A percentile compares a stretch with the other conserved stretches of the same genome.
phyloP scores from a whole-genome alignment of 768 basidiomycete species.

The Boletus tomentosulus region DNA sequence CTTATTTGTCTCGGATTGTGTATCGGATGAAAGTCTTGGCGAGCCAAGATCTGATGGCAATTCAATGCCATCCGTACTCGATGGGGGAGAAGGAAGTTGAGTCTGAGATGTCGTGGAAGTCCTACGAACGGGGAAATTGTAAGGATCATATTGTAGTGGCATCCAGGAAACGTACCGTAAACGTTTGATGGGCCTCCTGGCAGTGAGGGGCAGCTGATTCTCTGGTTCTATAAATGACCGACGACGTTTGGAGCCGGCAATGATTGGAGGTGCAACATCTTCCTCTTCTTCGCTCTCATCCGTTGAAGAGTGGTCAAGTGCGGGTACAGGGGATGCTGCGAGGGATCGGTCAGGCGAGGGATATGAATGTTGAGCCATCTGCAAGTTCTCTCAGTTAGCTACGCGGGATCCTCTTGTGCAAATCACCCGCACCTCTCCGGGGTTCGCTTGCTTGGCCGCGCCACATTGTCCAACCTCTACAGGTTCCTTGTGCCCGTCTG shows the following conservation, averaged over 20 bases:
- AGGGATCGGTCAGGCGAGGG: conserved; percentile 17
- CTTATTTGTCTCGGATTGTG: neutral
- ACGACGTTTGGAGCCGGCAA: conserved; percentile 23
- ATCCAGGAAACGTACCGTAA: conserved; percentile 15
- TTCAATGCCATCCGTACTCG: conserved; percentile 5
- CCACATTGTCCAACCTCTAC: too few species aligned
- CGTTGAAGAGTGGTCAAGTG: conserved; percentile 3
- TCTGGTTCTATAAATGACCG: neutral
- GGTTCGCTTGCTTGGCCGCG: neutral
- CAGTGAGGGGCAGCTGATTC: neutral
- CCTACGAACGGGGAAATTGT: neutral
- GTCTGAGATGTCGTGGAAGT: conserved; percentile 1
- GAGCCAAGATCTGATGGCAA: neutral
- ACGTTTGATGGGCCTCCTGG: conserved; percentile 17
- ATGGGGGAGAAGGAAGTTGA: conserved; percentile 13
- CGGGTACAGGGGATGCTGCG: conserved; percentile 6
- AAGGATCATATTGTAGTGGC: too few species aligned
- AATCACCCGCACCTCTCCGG: conserved; percentile 2
- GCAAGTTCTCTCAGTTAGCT: neutral
- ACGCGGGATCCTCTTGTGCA: neutral
- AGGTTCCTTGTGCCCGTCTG: conserved; percentile 2
- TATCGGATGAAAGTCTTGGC: neutral
- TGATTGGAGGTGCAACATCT: conserved; percentile 5
- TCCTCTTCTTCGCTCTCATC: conserved; percentile 18
- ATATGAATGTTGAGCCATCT: conserved; percentile 5